A percentile compares a stretch with the other conserved stretches of the same genome.
Evolutionary conservation across 768 basidiomycete genomes (phyloP).

Genomic region (Trametes punicea): DNA sequence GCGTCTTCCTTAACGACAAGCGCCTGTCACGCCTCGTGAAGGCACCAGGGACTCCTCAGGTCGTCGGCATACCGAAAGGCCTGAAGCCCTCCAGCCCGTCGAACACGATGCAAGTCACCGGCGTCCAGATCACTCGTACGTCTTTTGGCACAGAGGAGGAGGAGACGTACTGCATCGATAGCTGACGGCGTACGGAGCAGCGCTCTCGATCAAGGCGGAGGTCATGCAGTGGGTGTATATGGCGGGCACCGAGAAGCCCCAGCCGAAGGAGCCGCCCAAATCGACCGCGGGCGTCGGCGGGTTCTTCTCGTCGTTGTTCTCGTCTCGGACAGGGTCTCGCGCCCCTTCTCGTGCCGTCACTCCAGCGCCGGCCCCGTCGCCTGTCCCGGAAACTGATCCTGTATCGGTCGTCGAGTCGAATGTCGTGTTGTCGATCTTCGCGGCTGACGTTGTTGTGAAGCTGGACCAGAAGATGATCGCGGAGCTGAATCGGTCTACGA

Average conservation of each 20-base stretch:
- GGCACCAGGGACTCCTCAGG: conserved; percentile 48
- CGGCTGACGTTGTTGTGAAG: conserved; percentile 61
- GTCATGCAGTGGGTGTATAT: conserved; percentile 79
- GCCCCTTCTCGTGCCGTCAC: conserved; percentile 32
- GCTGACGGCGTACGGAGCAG: neutral
- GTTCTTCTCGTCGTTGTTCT: conserved; percentile 41
- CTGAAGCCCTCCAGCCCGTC: conserved; percentile 54
- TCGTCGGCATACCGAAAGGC: conserved; percentile 50
- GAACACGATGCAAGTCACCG: conserved; percentile 65
- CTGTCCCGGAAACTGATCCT: conserved; percentile 26
- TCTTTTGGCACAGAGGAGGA: conserved; percentile 2
- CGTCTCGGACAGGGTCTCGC: conserved; percentile 29
- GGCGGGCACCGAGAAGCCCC: conserved; percentile 58
- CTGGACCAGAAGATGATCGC: conserved; percentile 61
- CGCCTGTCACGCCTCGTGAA: conserved; percentile 67
- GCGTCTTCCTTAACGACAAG: conserved; percentile 79
- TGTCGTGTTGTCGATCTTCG: conserved; percentile 61
- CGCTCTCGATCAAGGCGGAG: conserved; percentile 71
- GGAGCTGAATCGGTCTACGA: conserved; percentile 87
- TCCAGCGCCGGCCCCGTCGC: conserved; percentile 36
- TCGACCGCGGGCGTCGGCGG: conserved; percentile 23
- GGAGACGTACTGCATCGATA: neutral
- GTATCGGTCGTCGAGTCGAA: conserved; percentile 43
- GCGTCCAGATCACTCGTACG: conserved; percentile 64
- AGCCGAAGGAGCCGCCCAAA: conserved; percentile 32